Evolutionary conservation across 805 yeast genomes (phyloP), one percentile per base, ranked within the genome.

Genomic region (Deakozyma indianensis): DNA sequence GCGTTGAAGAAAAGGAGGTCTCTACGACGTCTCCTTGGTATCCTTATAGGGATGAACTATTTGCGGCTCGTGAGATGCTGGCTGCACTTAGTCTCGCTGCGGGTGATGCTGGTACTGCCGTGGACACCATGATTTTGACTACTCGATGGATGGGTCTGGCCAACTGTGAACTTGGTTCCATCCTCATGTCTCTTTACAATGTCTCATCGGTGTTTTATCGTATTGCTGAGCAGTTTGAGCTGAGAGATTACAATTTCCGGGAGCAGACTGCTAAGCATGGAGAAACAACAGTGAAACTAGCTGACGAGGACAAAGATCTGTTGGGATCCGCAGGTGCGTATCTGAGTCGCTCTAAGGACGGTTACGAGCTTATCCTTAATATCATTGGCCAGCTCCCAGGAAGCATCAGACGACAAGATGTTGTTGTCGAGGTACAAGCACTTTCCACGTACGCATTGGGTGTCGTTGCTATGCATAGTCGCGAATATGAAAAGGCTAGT

Each of bases 401-500:
- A 20, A 5, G 21, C 5, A 45, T 50, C 42, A 46, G 56, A 16
- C 50, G 58, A 15, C 42, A 50, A 2, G 49, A 47, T 15, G 44
- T 52, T 35, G 62, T 81, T 11, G 71, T 74, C 25, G 85, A 83
- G 50, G 76, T 83, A 1, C 77, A 82, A 38, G 92, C 94, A 0
- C 67, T 88, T 58, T 77, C 95, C 0, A 77, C 86, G 0, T 88
- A 83, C 57, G 94, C 95, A 0, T 67, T 84, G 35, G 97, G 96
- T 1, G 94, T 87, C 3, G 70, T 85, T 9, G 70, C 74, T 41
- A 62, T 80, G n/a, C 84, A 83, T 53, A 56, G 67, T 41, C 74
- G 79, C 0, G 64, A 78, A 9, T 67, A 73, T 46, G 70, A 67
- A 1, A 63, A 69, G 45, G 87, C 95, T 0, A 76, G 74, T 51